Base-by-base conservation (phyloP, 371 early-diverging fungal species). In the Homolaphlyctis polyrhiza region DNA sequence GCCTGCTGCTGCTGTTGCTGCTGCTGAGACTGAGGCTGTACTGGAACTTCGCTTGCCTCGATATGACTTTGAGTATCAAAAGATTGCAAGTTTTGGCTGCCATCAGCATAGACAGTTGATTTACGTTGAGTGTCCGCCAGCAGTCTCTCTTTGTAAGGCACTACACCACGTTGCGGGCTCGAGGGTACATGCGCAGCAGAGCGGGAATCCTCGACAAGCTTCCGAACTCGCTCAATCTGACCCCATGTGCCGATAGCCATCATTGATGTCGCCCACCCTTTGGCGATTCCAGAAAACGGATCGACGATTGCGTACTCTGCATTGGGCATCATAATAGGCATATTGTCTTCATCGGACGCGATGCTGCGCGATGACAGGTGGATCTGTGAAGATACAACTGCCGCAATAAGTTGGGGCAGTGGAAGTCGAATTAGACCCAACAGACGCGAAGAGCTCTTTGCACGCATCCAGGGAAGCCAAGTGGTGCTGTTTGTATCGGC, bases 221-320 rank as follows among this genome's bases (percentile, higher is more conserved):
- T n/a, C 18, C 45, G 54, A 14, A 62, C 49, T 21, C 35, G 32
- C 33, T 39, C 52, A 8, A 73, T 57, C 63, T 77, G 72, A 5
- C 43, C 43, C 77, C 77, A 77, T 6, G 68, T 68, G 1, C 77
- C 77, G 28, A 72, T 33, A 0, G 71, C 68, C 51, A 73, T 8
- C 48, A 68, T 69, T 8, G 63, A 59, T 3, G 33, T 69, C 6
- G 72, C 55, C 77, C 74, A 77, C 16, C 77, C 77, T 58, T 69
- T 70, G 28, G 66, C 35, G 33, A 33, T 62, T 25, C 77, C 73
- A 34, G 65, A 47, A 61, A 77, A 72, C 18, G 74, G 74, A 60
- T 77, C 77, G 14, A 70, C 25, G 39, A 77, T 64, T 28, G 66
- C 62, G 54, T 77, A 74, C 55, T 77, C 77, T 1, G 72, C 64